phyloP scores from a whole-genome alignment of 169 alveolate species.

The Cryptosporidium bovis region DNA sequence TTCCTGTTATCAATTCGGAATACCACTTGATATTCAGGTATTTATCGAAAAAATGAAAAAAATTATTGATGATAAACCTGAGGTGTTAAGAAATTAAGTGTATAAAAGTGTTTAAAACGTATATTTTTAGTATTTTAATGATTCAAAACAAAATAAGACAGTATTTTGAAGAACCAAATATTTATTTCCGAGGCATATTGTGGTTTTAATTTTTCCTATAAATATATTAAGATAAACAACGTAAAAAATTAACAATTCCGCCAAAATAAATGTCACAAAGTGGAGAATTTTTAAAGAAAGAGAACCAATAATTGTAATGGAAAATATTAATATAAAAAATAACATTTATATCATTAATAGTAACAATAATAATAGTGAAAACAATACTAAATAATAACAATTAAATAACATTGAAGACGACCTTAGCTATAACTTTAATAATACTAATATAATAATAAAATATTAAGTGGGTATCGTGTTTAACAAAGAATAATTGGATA shows the following conservation, averaged over 20 bases:
- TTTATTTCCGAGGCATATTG: not conserved
- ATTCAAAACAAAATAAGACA: not conserved
- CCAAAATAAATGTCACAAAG: too few relatives aligned
- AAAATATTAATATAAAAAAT: too few relatives aligned
- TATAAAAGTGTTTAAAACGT: not conserved
- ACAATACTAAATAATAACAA: too few relatives aligned
- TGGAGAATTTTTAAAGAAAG: too few relatives aligned
- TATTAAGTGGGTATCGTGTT: too few relatives aligned
- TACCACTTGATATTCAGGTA: constrained; percentile 39
- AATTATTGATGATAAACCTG: constrained; percentile 24
- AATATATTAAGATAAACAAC: not conserved
- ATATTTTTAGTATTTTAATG: not conserved
- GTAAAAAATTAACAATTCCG: not conserved
- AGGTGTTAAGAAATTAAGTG: constrained; percentile 24
- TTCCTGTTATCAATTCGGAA: constrained; percentile 43
- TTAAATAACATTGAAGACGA: too few relatives aligned
- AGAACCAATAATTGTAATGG: too few relatives aligned
- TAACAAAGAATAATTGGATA: too few relatives aligned
- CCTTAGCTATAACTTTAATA: too few relatives aligned
- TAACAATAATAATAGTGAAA: too few relatives aligned
- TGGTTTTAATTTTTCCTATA: not conserved
- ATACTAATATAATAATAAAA: too few relatives aligned
- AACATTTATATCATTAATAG: too few relatives aligned
- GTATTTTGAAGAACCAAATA: not conserved
- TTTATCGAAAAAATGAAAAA: constrained; percentile 53